Evolutionary conservation across 2,329 filamentous ascomycete species (phyloP).

Genomic region (Monilinia fructicola): DNA sequence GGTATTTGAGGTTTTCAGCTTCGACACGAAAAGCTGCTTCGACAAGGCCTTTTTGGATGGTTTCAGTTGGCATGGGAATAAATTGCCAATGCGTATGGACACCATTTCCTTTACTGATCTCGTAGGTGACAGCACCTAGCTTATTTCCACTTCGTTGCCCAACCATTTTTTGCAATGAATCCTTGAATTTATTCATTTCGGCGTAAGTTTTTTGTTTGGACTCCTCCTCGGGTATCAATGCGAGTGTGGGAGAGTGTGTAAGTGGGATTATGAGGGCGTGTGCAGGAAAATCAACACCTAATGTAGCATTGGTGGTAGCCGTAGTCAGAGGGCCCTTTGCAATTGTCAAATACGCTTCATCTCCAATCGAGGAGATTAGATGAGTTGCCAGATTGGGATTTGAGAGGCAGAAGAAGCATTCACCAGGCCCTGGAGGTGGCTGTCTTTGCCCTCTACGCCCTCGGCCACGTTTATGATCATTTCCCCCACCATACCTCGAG

Average conservation of each 20-base stretch:
- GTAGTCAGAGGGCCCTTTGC: constrained; percentile 87
- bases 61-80: constrained; percentile 68
- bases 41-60: constrained; percentile 71
- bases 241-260: constrained; percentile 74
- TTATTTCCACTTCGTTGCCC: constrained; percentile 51
- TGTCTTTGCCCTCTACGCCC: constrained; percentile 48
- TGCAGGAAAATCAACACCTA: constrained; percentile 71
- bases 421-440: constrained; percentile 67
- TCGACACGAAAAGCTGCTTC: constrained; percentile 88
- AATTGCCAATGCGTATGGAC: constrained; percentile 96
- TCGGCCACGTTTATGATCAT: constrained; percentile 47
- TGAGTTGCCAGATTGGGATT: constrained; percentile 82
- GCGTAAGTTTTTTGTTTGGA: constrained; percentile 58
- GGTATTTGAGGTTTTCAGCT: constrained; percentile 69
- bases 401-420: constrained; percentile 94
- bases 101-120: constrained; percentile 78
- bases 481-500: constrained; percentile 54
- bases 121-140: constrained; percentile 86
- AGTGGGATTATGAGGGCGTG: constrained; percentile 93
- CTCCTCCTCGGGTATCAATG: constrained; percentile 57
- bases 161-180: constrained; percentile 77
- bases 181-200: constrained; percentile 83
- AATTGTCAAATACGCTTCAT: constrained; percentile 84
- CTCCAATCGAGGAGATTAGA: constrained; percentile 85
- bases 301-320: constrained; percentile 60